Evolutionary conservation across 2,329 filamentous ascomycete species (phyloP).

Genomic region (Chaetomium olivaceum): DNA sequence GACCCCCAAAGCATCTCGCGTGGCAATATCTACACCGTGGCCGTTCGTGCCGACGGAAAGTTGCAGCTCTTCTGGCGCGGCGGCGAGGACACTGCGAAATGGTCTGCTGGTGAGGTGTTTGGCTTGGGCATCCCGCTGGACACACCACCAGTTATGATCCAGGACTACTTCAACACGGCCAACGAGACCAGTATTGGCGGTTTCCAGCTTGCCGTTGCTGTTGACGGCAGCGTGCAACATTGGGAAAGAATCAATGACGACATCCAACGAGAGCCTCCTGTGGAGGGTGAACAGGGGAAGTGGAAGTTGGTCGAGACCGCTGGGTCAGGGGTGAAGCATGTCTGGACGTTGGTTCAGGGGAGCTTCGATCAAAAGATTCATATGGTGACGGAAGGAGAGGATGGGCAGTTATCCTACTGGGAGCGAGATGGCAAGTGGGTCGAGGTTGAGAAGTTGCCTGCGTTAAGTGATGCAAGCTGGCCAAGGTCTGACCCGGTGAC

Average conservation of each 20-base stretch:
- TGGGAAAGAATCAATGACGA: slow-evolving; percentile 23
- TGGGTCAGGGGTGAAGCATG: slow-evolving; percentile 20
- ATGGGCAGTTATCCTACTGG: slow-evolving; percentile 27
- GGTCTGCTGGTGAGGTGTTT: slow-evolving; percentile 25
- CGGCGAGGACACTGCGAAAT: slow-evolving; percentile 6
- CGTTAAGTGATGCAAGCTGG: slow-evolving; percentile 10
- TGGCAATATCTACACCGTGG: slow-evolving; percentile 28
- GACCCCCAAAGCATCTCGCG: slow-evolving; percentile 3
- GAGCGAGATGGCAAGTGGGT: slow-evolving; percentile 25
- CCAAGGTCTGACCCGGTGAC: slow-evolving; percentile 4
- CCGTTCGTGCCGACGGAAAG: slow-evolving; percentile 21
- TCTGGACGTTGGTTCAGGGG: slow-evolving; percentile 28
- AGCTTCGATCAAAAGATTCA: slow-evolving; percentile 25
- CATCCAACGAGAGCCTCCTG: not conserved
- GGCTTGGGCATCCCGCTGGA: slow-evolving; percentile 15
- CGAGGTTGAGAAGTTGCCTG: slow-evolving; percentile 18
- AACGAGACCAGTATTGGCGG: slow-evolving; percentile 25
- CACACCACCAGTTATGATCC: slow-evolving; percentile 29
- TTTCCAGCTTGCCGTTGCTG: slow-evolving; percentile 26
- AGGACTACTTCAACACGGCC: slow-evolving; percentile 25
- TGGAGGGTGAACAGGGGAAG: slow-evolving; percentile 8
- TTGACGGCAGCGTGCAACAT: slow-evolving; percentile 28
- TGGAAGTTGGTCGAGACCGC: slow-evolving; percentile 24
- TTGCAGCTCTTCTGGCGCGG: slow-evolving; percentile 30
- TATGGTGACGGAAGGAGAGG: slow-evolving; percentile 27